A percentile compares a stretch with the other conserved stretches of the same genome.
Evolutionary conservation across 2,329 filamentous ascomycete genomes (phyloP).

Genomic region (Colletotrichum sp.): DNA sequence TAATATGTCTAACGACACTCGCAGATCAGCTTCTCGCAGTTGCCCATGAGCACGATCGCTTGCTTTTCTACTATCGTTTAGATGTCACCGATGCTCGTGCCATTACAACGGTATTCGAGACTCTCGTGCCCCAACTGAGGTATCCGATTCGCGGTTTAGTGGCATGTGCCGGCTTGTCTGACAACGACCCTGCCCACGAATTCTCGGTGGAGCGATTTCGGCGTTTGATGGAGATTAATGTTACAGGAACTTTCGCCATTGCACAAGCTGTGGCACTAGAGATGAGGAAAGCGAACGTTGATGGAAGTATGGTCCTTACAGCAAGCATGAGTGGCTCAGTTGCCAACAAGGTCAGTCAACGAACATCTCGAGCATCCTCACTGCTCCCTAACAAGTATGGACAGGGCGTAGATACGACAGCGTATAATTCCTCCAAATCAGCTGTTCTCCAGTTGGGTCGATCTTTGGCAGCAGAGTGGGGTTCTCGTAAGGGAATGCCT

Average conservation of each 20-base stretch:
- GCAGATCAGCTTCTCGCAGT: not conserved
- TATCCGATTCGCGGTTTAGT: constrained; percentile 36
- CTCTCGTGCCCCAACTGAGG: not conserved
- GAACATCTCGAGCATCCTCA: not conserved
- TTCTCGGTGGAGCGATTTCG: constrained; percentile 28
- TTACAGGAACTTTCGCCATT: constrained; percentile 51
- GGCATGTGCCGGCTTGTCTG: constrained; percentile 34
- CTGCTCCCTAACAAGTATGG: not conserved
- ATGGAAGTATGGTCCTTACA: constrained; percentile 52
- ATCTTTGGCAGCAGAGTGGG: constrained; percentile 59
- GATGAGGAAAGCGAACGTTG: constrained; percentile 43
- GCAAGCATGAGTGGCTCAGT: constrained; percentile 56
- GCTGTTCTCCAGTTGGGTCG: constrained; percentile 57
- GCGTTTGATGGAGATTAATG: constrained; percentile 45
- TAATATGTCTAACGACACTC: too few relatives aligned
- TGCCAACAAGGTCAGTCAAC: not conserved
- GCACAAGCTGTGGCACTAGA: constrained; percentile 51
- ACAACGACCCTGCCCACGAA: constrained; percentile 28
- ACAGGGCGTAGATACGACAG: constrained; percentile 43
- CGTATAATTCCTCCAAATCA: constrained; percentile 60
- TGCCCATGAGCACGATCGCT: not conserved
- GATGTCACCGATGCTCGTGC: not conserved
- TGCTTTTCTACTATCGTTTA: not conserved
- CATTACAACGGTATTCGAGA: not conserved
- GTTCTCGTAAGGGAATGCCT: constrained; percentile 39